A percentile compares a stretch with the other conserved stretches of the same genome.
Evolutionary conservation across 176 grass and related monocot genomes (phyloP).

Genomic region (Juncus effusus): DNA sequence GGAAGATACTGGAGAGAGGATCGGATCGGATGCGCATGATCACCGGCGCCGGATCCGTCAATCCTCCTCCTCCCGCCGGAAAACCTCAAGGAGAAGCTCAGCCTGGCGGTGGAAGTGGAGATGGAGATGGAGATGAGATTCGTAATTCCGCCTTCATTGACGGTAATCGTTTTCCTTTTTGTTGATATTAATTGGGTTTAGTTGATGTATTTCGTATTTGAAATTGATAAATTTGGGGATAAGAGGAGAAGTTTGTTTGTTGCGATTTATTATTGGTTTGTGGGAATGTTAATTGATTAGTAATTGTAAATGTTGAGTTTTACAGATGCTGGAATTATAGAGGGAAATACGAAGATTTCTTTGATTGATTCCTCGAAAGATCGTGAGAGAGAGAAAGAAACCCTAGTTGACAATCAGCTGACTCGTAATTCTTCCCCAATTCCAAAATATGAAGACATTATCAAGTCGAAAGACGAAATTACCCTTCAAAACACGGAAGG

Average conservation of each 20-base stretch:
- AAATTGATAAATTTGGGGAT: not conserved
- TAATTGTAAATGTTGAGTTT: not conserved
- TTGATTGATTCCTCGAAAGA: too few relatives aligned
- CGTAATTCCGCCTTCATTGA: not conserved
- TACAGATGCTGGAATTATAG: not conserved
- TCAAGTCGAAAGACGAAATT: not conserved
- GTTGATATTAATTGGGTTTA: not conserved
- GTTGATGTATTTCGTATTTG: not conserved
- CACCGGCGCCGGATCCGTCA: slow-evolving; percentile 37
- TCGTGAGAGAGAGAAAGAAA: too few relatives aligned
- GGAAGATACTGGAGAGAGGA: slow-evolving; percentile 75
- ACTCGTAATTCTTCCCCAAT: not conserved
- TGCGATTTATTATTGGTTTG: not conserved
- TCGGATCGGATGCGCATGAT: slow-evolving; percentile 77
- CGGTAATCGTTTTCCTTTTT: not conserved
- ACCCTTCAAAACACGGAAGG: slow-evolving; percentile 18
- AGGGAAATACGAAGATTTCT: not conserved
- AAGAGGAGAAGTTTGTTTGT: not conserved
- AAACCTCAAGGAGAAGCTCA: not conserved
- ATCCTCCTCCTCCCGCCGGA: slow-evolving; percentile 34
- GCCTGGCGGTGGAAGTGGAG: not conserved
- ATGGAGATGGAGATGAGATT: slow-evolving; percentile 3
- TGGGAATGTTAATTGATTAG: slow-evolving; percentile 1
- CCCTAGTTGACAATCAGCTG: too few relatives aligned
- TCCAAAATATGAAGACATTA: not conserved